phyloP scores from a whole-genome alignment of 1,284 basidiomycete genomes.

The Ganoderma lingzhi region DNA sequence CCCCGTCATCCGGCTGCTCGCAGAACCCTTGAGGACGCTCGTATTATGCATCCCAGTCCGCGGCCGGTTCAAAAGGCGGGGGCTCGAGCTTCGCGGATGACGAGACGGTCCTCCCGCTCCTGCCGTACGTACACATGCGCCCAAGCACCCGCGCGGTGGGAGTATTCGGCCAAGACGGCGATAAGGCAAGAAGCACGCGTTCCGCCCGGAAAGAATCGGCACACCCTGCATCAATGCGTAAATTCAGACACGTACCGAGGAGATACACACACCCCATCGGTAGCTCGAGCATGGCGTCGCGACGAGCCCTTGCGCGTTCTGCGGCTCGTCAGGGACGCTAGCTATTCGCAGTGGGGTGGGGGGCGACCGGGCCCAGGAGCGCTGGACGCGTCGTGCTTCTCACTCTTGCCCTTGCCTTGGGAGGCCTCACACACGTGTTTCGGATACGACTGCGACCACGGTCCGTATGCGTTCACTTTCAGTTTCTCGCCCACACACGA shows the following conservation, averaged over 20 bases:
- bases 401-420: conserved; percentile 14
- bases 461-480: conserved; percentile 20
- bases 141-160: conserved; percentile 16
- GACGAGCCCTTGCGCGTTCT: background rate
- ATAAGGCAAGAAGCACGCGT: conserved; percentile 26
- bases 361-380: conserved; percentile 14
- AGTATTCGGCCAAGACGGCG: conserved; percentile 23
- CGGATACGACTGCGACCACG: conserved; percentile 22
- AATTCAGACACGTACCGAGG: conserved; percentile 10
- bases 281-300: background rate
- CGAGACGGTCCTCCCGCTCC: conserved; percentile 12
- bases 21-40: conserved; percentile 27
- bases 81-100: conserved; percentile 34
- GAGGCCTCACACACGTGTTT: conserved; percentile 32
- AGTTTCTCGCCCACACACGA: conserved; percentile 21
- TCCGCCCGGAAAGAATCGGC: conserved; percentile 10
- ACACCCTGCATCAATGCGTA: conserved; percentile 7
- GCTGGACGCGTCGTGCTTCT: conserved; percentile 27
- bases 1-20: conserved; percentile 41
- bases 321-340: conserved; percentile 22
- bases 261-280: background rate
- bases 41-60: conserved; percentile 15
- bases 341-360: conserved; percentile 21
- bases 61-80: conserved; percentile 22
- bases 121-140: background rate